Conservation (phyloP, 1,139 yeast species). For the Maudiozyma humilis region DNA sequence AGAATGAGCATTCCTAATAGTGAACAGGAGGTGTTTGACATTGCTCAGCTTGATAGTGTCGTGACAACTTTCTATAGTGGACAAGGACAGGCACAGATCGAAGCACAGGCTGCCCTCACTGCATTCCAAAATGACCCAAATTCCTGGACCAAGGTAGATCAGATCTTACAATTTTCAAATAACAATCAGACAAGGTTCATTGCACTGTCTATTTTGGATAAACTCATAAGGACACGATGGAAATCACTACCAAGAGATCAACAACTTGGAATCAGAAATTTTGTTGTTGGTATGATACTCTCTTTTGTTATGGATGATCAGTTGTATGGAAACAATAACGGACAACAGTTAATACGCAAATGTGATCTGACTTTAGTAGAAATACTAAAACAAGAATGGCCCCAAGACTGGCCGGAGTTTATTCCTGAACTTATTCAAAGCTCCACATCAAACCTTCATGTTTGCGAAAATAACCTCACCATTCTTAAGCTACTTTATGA, state of each 20-base stretch:
- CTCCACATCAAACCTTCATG: slow-evolving; percentile 75
- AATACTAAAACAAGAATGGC: slow-evolving; percentile 95
- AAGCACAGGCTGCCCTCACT: slow-evolving; percentile 73
- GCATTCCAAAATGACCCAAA: slow-evolving; percentile 88
- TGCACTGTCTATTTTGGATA: slow-evolving; percentile 81
- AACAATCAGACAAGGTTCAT: slow-evolving; percentile 85
- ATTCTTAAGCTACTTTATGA: slow-evolving; percentile 80
- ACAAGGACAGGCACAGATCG: slow-evolving; percentile 67
- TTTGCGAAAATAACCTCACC: slow-evolving; percentile 93
- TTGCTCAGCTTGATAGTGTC: slow-evolving; percentile 66
- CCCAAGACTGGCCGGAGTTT: slow-evolving; percentile 92
- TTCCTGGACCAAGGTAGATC: slow-evolving; percentile 88
- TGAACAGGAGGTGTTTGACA: slow-evolving; percentile 50
- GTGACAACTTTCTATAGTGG: slow-evolving; percentile 80
- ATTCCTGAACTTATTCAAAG: slow-evolving; percentile 84
- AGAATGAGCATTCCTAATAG: not conserved
- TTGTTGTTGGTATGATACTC: slow-evolving; percentile 86
- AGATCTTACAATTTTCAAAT: slow-evolving; percentile 65
- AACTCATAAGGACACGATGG: slow-evolving; percentile 84
- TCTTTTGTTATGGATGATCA: slow-evolving; percentile 77
- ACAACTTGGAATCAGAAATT: slow-evolving; percentile 78
- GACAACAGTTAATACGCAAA: slow-evolving; percentile 81
- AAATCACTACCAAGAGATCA: slow-evolving; percentile 80
- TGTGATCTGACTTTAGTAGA: slow-evolving; percentile 89
- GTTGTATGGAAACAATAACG: slow-evolving; percentile 41